A percentile compares a stretch with the other conserved stretches of the same genome.
Conservation (phyloP, 192 early-diverging fungal species). For the Dimargaris cristalligena region DNA sequence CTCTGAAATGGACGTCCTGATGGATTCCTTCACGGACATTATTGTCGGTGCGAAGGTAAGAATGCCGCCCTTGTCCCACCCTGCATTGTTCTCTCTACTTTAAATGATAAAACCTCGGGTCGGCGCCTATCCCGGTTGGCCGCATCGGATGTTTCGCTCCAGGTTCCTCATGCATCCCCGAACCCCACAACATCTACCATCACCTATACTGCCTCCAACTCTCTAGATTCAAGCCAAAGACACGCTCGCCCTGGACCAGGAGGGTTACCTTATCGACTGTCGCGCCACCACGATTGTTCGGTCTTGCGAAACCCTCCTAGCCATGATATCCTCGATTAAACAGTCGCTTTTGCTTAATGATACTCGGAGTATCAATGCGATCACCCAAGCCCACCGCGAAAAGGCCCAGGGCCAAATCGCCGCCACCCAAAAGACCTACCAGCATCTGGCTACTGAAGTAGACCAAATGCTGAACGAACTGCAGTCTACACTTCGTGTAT, state of each 20-base stretch:
- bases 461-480: constrained; percentile 1
- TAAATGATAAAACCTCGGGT: too few relatives aligned
- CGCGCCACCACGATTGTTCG: constrained; percentile 1
- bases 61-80: neutral
- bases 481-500: neutral
- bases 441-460: neutral
- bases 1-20: neutral
- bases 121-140: too few relatives aligned
- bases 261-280: constrained; percentile 6
- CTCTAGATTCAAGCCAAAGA: constrained; percentile 9
- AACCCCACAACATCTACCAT: neutral
- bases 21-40: neutral
- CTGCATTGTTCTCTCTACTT: neutral
- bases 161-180: neutral
- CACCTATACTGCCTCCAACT: neutral
- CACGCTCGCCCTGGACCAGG: constrained; percentile 3
- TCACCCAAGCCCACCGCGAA: constrained; percentile 1
- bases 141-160: neutral
- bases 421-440: neutral
- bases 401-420: neutral
- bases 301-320: neutral
- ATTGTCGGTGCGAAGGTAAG: neutral
- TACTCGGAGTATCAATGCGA: constrained; percentile 1
- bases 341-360: constrained; percentile 6
- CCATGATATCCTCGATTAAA: constrained; percentile 6